Base-by-base conservation (phyloP, 177 flowering plant species). In the Tripterygium wilfordii region DNA sequence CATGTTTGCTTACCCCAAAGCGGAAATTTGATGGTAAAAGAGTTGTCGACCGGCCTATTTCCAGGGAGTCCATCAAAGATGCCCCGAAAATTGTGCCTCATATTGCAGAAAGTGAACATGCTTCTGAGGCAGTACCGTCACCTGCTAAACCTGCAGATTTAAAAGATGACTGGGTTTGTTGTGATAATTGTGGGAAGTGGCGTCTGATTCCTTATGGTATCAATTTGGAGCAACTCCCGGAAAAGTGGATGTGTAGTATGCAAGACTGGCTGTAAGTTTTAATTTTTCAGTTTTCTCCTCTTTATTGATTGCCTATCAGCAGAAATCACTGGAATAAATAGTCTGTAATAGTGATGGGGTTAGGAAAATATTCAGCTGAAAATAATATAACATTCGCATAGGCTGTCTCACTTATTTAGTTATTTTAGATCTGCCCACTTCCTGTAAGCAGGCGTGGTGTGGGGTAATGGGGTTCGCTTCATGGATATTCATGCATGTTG, bases 161-260 rank as follows among this genome's bases (percentile, higher is more conserved):
- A 24, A 49, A 70, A 42, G 90, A 83, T 3, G 17, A 77, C 49
- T 88, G 96, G 96, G 96, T 88, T 1, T 30, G 51, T 17, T 85
- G 96, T 64, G 95, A 85, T 52, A 62, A 36, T 23, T 88, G 96
- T 55, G 45, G 64, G 56, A 76, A 63, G 51, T 88, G 96, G 96
- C 82, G 95, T 24, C 82, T 88, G 61, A 68, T 85, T 23, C 96
- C 95, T 10, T 51, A 15, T 71, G 82, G 80, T 26, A 65, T 30
- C 46, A 65, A 67, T 22, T 63, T 83, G 4, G 68, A 66, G 1
- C 58, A 61, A 20, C 72, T 85, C 17, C 82, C 82, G 22, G 72
- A 81, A 38, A 73, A 72, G 60, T 88, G 96, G 96, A 18, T 61
- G 14, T 88, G 96, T 60, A 79, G 75, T 62, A 83, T 85, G 96